phyloP scores from a whole-genome alignment of 257 asterid genomes.

The Ballota nigra region DNA sequence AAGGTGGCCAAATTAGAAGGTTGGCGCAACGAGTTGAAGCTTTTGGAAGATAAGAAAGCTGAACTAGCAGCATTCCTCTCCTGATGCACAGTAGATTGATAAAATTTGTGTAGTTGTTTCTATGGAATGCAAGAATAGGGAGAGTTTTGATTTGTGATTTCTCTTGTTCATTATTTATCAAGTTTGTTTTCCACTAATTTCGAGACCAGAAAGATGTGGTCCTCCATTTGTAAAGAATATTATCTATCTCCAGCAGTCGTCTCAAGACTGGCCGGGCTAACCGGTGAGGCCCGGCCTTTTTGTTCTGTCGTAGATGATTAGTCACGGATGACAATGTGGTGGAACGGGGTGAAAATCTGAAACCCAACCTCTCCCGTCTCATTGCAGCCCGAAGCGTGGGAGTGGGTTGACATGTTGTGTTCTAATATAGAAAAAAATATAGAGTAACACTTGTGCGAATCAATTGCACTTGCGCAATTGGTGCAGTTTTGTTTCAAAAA shows the following conservation, averaged over 20 bases:
- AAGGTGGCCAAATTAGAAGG: constrained; percentile 76
- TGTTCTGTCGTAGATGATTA: too few species aligned
- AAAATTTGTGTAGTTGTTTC: constrained; percentile 23
- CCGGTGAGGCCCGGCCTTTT: neutral
- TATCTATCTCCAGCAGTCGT: too few species aligned
- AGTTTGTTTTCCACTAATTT: neutral
- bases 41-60: constrained; percentile 69
- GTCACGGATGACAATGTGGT: too few species aligned
- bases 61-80: constrained; percentile 32
- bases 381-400: too few species aligned
- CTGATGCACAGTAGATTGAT: too few species aligned
- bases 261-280: neutral
- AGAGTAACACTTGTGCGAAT: too few species aligned
- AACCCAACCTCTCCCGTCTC: too few species aligned
- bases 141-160: neutral
- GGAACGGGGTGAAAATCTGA: too few species aligned
- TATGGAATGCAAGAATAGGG: constrained; percentile 9
- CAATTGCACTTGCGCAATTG: too few species aligned
- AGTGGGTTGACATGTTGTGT: too few species aligned
- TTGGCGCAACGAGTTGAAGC: constrained; percentile 82
- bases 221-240: neutral
- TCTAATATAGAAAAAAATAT: too few species aligned
- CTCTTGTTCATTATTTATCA: neutral
- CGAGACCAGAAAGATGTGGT: neutral
- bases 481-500: too few species aligned